A percentile compares a stretch with the other conserved stretches of the same genome.
Evolutionary conservation across 805 yeast species (phyloP).

Genomic region (Saccharomycopsis microspora): DNA sequence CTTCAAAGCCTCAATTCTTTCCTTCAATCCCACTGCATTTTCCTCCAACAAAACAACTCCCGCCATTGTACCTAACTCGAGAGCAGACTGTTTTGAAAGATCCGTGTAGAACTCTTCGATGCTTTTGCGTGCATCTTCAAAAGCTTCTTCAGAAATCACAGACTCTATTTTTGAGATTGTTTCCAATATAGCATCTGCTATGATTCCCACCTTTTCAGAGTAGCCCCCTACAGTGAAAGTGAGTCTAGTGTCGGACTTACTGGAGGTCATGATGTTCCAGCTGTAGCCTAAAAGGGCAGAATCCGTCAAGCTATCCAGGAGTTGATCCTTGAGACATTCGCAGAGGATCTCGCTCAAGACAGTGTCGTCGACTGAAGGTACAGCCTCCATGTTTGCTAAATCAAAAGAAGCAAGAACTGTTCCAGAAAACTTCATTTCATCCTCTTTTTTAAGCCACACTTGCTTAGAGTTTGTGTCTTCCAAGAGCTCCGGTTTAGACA

Average conservation of each 20-base stretch:
- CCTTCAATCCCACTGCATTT: conserved; percentile 40
- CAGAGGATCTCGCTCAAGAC: conserved; percentile 39
- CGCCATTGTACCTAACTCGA: conserved; percentile 38
- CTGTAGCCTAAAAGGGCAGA: conserved; percentile 43
- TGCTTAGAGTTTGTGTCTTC: conserved; percentile 28
- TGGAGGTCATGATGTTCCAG: conserved; percentile 46
- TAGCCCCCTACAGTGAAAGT: conserved; percentile 45
- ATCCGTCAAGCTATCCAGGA: conserved; percentile 36
- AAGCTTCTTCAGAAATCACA: conserved; percentile 25
- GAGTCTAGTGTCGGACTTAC: conserved; percentile 42
- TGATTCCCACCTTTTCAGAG: conserved; percentile 24
- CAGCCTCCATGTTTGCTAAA: conserved; percentile 22
- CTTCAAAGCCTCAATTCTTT: conserved; percentile 46
- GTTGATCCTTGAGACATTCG: conserved; percentile 31
- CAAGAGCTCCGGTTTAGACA: conserved; percentile 27
- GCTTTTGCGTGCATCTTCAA: conserved; percentile 25
- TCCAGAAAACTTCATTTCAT: conserved; percentile 13
- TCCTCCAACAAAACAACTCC: conserved; percentile 44
- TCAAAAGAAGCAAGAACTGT: conserved; percentile 36
- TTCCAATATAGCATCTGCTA: conserved; percentile 5
- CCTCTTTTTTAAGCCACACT: conserved; percentile 39
- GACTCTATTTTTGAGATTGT: conserved; percentile 21
- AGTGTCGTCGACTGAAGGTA: conserved; percentile 29
- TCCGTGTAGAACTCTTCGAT: conserved; percentile 36
- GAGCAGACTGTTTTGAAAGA: conserved; percentile 28